A percentile compares a stretch with the other conserved stretches of the same genome.
Conservation (phyloP, 2,329 filamentous ascomycete genomes). For the Cadophora sp. region DNA sequence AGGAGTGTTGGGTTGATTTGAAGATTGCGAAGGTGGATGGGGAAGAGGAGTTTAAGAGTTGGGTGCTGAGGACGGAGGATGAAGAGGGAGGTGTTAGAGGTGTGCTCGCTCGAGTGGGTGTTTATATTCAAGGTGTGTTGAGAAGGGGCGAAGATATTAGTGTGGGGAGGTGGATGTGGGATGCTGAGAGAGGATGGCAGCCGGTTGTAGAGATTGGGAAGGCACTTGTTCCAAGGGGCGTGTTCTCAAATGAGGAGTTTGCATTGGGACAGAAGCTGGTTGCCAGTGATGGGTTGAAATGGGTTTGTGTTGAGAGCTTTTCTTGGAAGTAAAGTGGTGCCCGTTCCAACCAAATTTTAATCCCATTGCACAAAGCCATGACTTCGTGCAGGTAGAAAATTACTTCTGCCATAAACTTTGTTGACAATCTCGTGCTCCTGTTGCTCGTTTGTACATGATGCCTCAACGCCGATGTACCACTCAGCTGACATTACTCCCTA, state of each 20-base stretch:
- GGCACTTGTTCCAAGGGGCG: not conserved
- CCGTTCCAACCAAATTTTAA: not conserved
- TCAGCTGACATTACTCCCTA: too few species aligned
- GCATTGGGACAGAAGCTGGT: slow-evolving; percentile 10
- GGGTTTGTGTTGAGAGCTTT: slow-evolving; percentile 18
- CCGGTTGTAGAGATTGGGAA: slow-evolving; percentile 15
- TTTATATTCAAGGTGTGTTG: slow-evolving; percentile 34
- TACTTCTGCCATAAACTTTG: too few species aligned
- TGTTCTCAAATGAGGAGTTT: not conserved
- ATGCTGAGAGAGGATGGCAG: slow-evolving; percentile 25
- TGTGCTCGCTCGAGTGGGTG: slow-evolving; percentile 36
- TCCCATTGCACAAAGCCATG: not conserved
- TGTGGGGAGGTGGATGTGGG: slow-evolving; percentile 35
- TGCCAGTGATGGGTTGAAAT: slow-evolving; percentile 10
- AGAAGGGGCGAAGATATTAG: slow-evolving; percentile 29
- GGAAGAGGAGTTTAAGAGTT: slow-evolving; percentile 29
- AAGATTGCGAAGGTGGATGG: slow-evolving; percentile 24
- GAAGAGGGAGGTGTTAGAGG: slow-evolving; percentile 24
- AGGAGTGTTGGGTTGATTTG: slow-evolving; percentile 46
- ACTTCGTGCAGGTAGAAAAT: too few species aligned
- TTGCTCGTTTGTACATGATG: too few species aligned
- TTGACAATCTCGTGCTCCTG: too few species aligned
- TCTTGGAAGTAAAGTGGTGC: not conserved
- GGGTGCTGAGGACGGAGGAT: slow-evolving; percentile 33
- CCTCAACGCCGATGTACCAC: too few species aligned